Evolutionary conservation across 176 grass and related monocot genomes (phyloP).

Genomic region (Areca catechu): DNA sequence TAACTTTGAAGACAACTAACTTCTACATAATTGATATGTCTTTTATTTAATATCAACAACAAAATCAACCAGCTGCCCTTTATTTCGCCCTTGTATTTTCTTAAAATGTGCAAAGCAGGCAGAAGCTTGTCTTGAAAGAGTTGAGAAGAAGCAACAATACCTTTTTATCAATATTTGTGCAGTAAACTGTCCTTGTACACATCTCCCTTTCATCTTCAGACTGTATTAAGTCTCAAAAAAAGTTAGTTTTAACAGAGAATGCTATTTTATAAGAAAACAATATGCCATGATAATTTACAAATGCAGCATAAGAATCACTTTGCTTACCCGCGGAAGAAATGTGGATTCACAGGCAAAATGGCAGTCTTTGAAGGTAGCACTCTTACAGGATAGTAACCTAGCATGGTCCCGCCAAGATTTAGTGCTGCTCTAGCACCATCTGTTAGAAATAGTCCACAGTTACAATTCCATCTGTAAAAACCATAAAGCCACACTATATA

Average conservation of each 20-base stretch:
- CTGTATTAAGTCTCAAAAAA: slow-evolving; percentile 22
- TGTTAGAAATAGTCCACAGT: slow-evolving; percentile 27
- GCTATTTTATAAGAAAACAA: too few species aligned
- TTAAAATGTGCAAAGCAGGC: too few species aligned
- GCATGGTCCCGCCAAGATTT: slow-evolving; percentile 55
- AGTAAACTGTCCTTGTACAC: slow-evolving; percentile 88
- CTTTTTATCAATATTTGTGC: slow-evolving; percentile 98
- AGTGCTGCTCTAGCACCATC: slow-evolving; percentile 70
- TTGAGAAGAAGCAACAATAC: slow-evolving; percentile 22
- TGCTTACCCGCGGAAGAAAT: slow-evolving; percentile 73
- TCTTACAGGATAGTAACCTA: slow-evolving; percentile 79
- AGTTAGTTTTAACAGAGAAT: too few species aligned
- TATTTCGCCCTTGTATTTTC: too few species aligned
- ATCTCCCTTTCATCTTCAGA: slow-evolving; percentile 82
- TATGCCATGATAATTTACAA: too few species aligned
- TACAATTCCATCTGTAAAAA: not conserved
- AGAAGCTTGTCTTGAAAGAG: too few species aligned
- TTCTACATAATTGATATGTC: too few species aligned
- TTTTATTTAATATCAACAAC: too few species aligned
- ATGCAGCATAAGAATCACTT: too few species aligned
- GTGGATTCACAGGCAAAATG: slow-evolving; percentile 90
- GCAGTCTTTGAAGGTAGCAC: slow-evolving; percentile 93
- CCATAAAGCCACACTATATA: too few species aligned
- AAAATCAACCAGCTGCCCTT: too few species aligned
- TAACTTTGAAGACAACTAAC: too few species aligned